Evolutionary conservation across 2,329 filamentous ascomycete species (phyloP), one percentile per base, ranked within the genome.

Genomic region (Phialocephala subalpina): DNA sequence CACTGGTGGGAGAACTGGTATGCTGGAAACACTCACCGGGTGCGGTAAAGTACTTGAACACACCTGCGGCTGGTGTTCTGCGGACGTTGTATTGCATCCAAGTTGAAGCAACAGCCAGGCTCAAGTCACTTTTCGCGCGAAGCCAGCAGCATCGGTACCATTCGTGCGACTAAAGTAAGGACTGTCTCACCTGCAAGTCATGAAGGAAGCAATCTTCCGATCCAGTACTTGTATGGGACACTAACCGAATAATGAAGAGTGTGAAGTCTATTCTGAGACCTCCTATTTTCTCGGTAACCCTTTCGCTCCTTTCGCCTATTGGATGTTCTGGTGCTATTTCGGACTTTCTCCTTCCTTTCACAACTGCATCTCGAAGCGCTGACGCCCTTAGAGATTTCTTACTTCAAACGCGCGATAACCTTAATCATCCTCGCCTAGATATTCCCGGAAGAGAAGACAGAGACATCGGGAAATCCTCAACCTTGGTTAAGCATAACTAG

Each of bases 361-460:
- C 3, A 25, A n/a, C 49, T 25, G 49, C 49, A 57, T 36, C 55
- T 25, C n/a, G 29, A 57, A 57, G 55, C 55, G 55, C 38, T 42
- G 38, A 42, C 18, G 38, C 38, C 4, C 38, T 42, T 4, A 4
- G 18, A 9, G 18, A 20, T 33, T 57, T 57, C 20, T 36, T 36
- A 7, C 35, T 57, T 7, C 55, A 57, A 40, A 57, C 55, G 55
- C 55, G 55, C 55, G 55, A 57, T 40, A 57, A 57, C 55, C 55
- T 57, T 57, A 57, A 36, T 57, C 16, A 33, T 35, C 25, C n/a
- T 38, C 55, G 55, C 33, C 35, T 57, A 14, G 20, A 38, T 20
- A 25, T n/a, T 3, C 35, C 6, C 20, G n/a, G n/a, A 22, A 53
- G 27, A 12, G n/a, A 53, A 33, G 49, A 53, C 8, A 5, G 4